Base-by-base conservation (phyloP, 2,329 filamentous ascomycete species). In the Fusarium continuum region DNA sequence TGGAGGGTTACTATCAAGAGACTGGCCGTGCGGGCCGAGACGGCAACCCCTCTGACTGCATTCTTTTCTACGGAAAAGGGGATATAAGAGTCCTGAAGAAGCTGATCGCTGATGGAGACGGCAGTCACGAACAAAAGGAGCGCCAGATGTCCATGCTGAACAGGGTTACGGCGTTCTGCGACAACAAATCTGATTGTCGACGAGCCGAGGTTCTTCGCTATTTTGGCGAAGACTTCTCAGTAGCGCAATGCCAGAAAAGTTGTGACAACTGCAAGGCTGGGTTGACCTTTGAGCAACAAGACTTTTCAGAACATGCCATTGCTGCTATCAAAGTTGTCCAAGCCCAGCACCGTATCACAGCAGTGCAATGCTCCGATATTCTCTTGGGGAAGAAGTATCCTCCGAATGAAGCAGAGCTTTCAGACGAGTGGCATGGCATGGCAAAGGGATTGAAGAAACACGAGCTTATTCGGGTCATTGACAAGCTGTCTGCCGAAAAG, bases 1-100 rank as follows among this genome's bases (percentile, higher is more conserved):
- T 99, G 49, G 95, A 99, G 77, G 95, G 95, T 1, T 99, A 99
- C 75, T 99, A 99, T 72, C 95, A 99, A 74, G 95, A 99, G 76
- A 99, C 95, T 38, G 95, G 95, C 2, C 90, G 95, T 69, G 95
- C 96, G 55, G 95, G 95, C 7, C 87, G 95, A 74, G 95, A 99
- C 74, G 94, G 94, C 8, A 88, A 92, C 67, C 85, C 84, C 17
- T 97, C 95, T 7, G 89, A 91, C 55, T 99, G 95, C 78, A 95
- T 93, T 74, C 84, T 99, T 13, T 98, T 90, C 76, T 99, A 95
- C 71, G 87, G 87, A 38, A 96, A 92, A 71, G 84, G 80, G 57
- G 95, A 99, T 74, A 88, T 90, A 46, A 85, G 82, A 43, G 84
- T 86, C 48, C 80, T 97, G 22, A 89, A 88, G 69, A 88, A 87